These are phyloP conservation scores for Pinguiococcus pyrenoidosus DNA, from an alignment of 108 stramenopile genomes.

Conservation along the genomic window DNA sequence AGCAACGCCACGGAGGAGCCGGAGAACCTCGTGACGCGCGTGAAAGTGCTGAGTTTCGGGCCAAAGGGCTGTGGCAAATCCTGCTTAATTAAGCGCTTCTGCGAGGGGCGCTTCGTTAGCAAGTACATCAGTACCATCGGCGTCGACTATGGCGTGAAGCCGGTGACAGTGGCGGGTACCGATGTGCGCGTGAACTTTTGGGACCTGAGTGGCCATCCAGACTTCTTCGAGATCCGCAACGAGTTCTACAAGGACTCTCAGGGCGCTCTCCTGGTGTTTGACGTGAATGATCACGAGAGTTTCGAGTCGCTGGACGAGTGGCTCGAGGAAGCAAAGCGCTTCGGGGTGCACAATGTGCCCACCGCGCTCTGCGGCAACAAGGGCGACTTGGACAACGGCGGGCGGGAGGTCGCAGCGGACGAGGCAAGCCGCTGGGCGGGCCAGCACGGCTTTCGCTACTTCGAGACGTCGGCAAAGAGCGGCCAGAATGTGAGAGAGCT, in stretches of 20 bases:
- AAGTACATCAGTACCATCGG: conserved; percentile 61
- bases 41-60: too few relatives aligned
- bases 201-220: conserved; percentile 44
- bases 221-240: conserved; percentile 60
- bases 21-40: too few relatives aligned
- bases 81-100: conserved; percentile 62
- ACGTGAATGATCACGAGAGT: conserved; percentile 34
- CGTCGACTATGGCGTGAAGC: conserved; percentile 63
- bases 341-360: conserved; percentile 40
- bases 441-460: conserved; percentile 41
- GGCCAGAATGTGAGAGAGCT: conserved; percentile 44
- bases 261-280: conserved; percentile 49
- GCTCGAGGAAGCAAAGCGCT: conserved; percentile 41
- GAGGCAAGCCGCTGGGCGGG: conserved; percentile 46
- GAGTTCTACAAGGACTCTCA: conserved; percentile 65
- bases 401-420: conserved; percentile 19
- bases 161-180: conserved; percentile 29
- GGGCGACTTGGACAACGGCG: conserved; percentile 22
- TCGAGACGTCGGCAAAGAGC: conserved; percentile 51
- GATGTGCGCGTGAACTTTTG: conserved; percentile 44
- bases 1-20: too few relatives aligned
- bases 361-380: conserved; percentile 52
- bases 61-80: conserved; percentile 45
- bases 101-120: conserved; percentile 49
- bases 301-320: conserved; percentile 49